Base-by-base conservation (phyloP, 2,329 filamentous ascomycete species). In the Fusarium nanum region DNA sequence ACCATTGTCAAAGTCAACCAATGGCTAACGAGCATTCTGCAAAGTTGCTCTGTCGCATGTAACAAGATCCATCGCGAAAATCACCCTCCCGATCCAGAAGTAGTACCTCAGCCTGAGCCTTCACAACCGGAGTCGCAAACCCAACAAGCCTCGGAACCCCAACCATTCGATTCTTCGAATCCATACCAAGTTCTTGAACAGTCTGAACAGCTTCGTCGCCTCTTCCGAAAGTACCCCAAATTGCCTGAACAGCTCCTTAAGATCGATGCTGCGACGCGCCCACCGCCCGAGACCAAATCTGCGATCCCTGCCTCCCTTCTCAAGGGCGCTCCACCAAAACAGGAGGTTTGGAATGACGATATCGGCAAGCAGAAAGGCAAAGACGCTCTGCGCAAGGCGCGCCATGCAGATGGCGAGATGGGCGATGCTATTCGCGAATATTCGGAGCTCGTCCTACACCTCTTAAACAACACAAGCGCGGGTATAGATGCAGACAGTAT, bases 341-440 rank as follows among this genome's bases (percentile, higher is more conserved):
- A 80, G 46, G 77, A 81, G 60, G 77, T 80, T 49, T 92, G 89
- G 89, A 87, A 85, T 23, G 81, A 82, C 46, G 88, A 91, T 52
- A 81, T 85, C 8, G 89, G 89, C 9, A 81, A 89, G 50, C 81
- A 84, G 56, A 84, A 84, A 22, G 89, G 87, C 3, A 84, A 87
- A 46, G 81, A 84, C 22, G 84, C 84, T 16, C 78, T 91, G 61
- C 84, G 84, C 44, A 82, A 78, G 56, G 85, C 86, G 34, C 82
- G 86, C 60, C 80, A 81, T 32, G 81, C 83, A 30, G 81, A 83
- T 2, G 83, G 84, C n/a, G 83, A 85, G 69, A 85, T 85, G 60
- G 87, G 87, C 30, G 87, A 90, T 70, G 88, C 82, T 7, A 81
- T 91, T 30, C 81, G 85, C 55, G 89, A 90, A 76, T 91, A 89